phyloP scores from a whole-genome alignment of 495 filamentous ascomycete genomes.

The Oidiodendron maius region DNA sequence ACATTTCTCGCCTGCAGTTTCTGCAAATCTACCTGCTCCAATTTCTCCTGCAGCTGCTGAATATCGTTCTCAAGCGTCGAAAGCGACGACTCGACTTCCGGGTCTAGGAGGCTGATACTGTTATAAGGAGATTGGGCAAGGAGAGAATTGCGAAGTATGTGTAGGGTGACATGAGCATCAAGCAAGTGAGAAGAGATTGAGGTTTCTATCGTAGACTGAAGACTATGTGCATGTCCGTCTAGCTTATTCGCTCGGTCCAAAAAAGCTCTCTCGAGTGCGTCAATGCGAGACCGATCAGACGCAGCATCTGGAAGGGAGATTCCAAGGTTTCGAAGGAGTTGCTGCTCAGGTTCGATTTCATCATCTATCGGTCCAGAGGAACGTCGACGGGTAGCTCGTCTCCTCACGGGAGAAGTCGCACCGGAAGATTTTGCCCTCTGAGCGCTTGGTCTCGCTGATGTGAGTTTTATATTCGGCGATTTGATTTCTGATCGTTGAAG shows the following conservation, averaged over 20 bases:
- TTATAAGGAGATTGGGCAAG: conserved; percentile 35
- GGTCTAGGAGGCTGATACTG: conserved; percentile 33
- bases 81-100: conserved; percentile 32
- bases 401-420: conserved; percentile 4
- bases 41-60: conserved; percentile 20
- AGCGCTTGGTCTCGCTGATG: conserved; percentile 10
- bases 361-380: conserved; percentile 23
- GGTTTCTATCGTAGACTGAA: conserved; percentile 33
- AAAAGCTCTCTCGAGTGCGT: conserved; percentile 19
- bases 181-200: conserved; percentile 29
- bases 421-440: conserved; percentile 15
- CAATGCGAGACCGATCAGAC: conserved; percentile 8
- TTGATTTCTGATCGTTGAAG: conserved; percentile 1
- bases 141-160: conserved; percentile 35
- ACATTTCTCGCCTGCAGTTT: conserved; percentile 26
- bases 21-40: conserved; percentile 26
- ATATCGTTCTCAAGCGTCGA: conserved; percentile 30
- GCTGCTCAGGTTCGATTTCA: conserved; percentile 20
- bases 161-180: conserved; percentile 33
- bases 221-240: conserved; percentile 27
- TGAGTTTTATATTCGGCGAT: conserved; percentile 1
- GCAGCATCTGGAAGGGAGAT: conserved; percentile 19
- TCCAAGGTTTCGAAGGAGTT: conserved; percentile 20
- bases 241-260: conserved; percentile 28
- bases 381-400: conserved; percentile 18